Evolutionary conservation across 2,329 filamentous ascomycete genomes (phyloP), one percentile per base, ranked within the genome.

Genomic region (Ceratocystis colombiana): DNA sequence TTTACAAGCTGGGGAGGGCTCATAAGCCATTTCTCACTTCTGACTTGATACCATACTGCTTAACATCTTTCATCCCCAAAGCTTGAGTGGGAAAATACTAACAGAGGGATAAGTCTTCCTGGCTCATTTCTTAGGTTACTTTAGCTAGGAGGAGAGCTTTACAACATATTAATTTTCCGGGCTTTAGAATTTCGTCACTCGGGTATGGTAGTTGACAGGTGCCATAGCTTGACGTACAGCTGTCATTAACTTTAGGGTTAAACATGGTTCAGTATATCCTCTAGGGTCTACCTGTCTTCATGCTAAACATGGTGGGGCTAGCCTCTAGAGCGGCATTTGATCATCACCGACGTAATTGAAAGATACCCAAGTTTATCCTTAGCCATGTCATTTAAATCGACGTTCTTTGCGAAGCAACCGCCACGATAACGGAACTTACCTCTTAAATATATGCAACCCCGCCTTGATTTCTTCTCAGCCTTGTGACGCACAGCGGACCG

Each of bases 331-430:
- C n/a, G 30, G 30, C 46, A 37, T 37, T 63, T 45, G 17, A 57
- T n/a, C 25, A 63, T 44, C 44, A n/a, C 50, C 65, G 44, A 61
- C 48, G 50, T 48, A 61, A 46, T 61, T 46, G 44, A 41, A 57
- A n/a, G 62, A 57, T 25, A 33, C 30, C 28, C 48, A 53, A 20
- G 4, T 46, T 55, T 53, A 50, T 61, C 22, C 61, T 59, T 57
- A 44, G 22, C 22, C 20, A 61, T 48, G 22, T 17, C 48, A 57
- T 55, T 41, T 65, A 66, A 68, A 22, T 37, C 45, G 44, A 33
- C 61, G 65, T 59, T 15, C 30, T 20, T 59, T 37, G 55, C 25
- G 55, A 37, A 41, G 10, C 48, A 53, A 8, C 20, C 10, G 22
- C 22, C 15, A 53, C 48, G 48, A 53, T 53, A 53, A 53, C 48